Evolutionary conservation across 2,329 filamentous ascomycete species (phyloP).

Genomic region (Fusarium longipes): DNA sequence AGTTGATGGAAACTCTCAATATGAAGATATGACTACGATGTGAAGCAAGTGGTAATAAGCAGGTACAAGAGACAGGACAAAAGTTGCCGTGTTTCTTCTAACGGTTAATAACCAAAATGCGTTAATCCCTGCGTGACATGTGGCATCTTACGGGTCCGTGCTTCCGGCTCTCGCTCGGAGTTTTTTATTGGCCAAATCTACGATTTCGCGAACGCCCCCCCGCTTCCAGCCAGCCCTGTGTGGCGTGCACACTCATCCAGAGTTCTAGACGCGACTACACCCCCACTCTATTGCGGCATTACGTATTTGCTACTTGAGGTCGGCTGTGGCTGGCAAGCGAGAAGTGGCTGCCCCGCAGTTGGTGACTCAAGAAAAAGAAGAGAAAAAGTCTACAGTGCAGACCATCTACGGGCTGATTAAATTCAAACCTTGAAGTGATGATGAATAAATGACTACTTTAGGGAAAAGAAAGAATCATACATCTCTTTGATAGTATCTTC

Average conservation of each 20-base stretch:
- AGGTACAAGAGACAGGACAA: constrained; percentile 20
- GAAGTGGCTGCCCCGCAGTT: constrained; percentile 12
- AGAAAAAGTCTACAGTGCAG: background rate
- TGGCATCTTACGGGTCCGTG: constrained; percentile 43
- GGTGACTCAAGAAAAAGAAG: constrained; percentile 7
- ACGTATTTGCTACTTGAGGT: constrained; percentile 9
- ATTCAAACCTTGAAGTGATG: background rate
- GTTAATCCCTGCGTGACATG: constrained; percentile 49
- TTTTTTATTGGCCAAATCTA: background rate
- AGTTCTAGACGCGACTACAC: background rate
- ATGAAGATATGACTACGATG: background rate
- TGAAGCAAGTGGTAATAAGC: background rate
- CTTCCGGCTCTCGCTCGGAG: constrained; percentile 7
- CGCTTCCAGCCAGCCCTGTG: constrained; percentile 36
- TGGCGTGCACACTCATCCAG: constrained; percentile 9
- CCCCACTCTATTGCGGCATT: constrained; percentile 16
- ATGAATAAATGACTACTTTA: background rate
- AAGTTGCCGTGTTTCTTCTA: constrained; percentile 42
- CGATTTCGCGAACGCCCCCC: background rate
- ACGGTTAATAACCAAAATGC: constrained; percentile 2
- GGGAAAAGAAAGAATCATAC: background rate
- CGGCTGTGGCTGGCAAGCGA: constrained; percentile 16
- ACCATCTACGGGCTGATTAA: background rate
- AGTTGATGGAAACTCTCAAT: background rate
- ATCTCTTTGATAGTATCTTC: background rate